Conservation (phyloP, 805 yeast species). For the Candida mattraensis region DNA sequence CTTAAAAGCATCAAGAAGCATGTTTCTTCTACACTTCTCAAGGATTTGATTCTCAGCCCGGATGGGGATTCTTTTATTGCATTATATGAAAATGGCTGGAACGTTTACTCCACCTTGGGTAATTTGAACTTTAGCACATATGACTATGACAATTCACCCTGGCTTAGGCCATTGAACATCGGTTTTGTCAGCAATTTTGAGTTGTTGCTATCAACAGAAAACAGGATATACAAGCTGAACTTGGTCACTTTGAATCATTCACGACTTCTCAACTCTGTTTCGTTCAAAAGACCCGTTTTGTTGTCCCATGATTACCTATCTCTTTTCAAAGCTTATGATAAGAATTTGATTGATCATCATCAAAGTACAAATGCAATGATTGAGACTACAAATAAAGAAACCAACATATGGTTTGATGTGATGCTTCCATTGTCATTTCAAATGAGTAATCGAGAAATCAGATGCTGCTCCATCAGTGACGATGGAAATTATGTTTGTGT, state of each 20-base stretch:
- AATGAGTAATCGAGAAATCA: constrained; percentile 43
- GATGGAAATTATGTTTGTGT: constrained; percentile 51
- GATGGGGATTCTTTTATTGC: constrained; percentile 30
- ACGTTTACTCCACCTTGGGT: constrained; percentile 47
- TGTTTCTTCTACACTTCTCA: constrained; percentile 34
- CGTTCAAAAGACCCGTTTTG: constrained; percentile 41
- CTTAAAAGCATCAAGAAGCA: constrained; percentile 36
- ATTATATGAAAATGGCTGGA: constrained; percentile 44
- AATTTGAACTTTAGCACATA: constrained; percentile 43
- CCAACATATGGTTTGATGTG: constrained; percentile 46
- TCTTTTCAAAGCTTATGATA: constrained; percentile 48
- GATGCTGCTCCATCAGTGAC: constrained; percentile 41
- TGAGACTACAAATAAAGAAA: constrained; percentile 35
- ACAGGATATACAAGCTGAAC: constrained; percentile 31
- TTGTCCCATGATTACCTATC: constrained; percentile 39
- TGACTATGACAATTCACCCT: constrained; percentile 31
- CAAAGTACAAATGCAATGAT: constrained; percentile 21
- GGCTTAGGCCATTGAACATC: constrained; percentile 20
- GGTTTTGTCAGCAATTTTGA: constrained; percentile 33
- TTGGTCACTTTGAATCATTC: constrained; percentile 28
- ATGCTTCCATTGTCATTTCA: constrained; percentile 46
- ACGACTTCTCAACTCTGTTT: constrained; percentile 22
- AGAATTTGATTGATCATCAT: constrained; percentile 37
- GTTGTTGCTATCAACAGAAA: constrained; percentile 32
- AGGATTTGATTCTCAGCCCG: constrained; percentile 28